Evolutionary conservation across 2,329 filamentous ascomycete species (phyloP), one percentile per base, ranked within the genome.

Genomic region (Sclerotinia sclerotiorum): DNA sequence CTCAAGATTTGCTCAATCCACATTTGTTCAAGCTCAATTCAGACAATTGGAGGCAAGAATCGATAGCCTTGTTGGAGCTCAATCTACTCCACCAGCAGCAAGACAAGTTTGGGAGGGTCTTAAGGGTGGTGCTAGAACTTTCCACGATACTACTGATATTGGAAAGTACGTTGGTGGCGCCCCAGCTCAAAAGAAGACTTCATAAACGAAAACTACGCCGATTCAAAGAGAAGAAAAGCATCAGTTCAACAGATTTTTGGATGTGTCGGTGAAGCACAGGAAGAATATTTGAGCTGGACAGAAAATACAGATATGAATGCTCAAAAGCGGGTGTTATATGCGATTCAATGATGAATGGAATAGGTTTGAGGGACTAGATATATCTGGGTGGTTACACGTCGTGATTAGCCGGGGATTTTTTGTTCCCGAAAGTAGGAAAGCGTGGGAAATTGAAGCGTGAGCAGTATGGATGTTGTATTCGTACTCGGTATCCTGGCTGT

Each of bases 21-120:
- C 83, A 72, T 97, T 98, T 77, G 92, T 98, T n/a, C 92, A 97
- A 83, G 87, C 85, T 76, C 89, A 92, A 60, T 90, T 97, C 77
- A 82, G 84, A 72, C 86, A 90, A 75, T 81, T 94, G 68, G 88
- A 87, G 76, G 88, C 90, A 67, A 87, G 92, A 73, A 83, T 94
- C 70, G 94, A 98, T 80, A 90, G 90, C 70, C 84, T 93, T 61
- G 87, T 95, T 68, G 91, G 93, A 66, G 91, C 93, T 76, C 94
- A 97, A 84, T 92, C 90, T 78, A 93, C 91, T 21, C 93, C 93
- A 39, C 93, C 94, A 1, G 88, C 83, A 35, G 90, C 89, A 68
- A 87, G 92, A 76, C 88, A 94, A 78, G 87, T 85, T 65, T 98
- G 94, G 94, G 90, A 90, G 68, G 84, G 82, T 51, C 82, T 93